Base-by-base conservation (phyloP, 768 basidiomycete genomes). In the Neoboletus subvelutipes region DNA sequence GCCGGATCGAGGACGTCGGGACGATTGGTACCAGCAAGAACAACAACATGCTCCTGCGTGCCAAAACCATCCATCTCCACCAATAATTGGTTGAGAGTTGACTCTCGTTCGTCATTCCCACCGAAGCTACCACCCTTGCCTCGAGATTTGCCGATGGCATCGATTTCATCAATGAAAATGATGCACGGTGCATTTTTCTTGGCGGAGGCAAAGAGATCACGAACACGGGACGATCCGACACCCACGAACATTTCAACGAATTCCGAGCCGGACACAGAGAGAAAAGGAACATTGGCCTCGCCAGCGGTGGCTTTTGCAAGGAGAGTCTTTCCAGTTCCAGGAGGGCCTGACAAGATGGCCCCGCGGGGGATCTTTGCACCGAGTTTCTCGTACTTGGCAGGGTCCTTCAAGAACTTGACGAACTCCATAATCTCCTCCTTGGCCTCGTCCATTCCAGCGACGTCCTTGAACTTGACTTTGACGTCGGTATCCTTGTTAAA, bases 341-440 rank as follows among this genome's bases (percentile, higher is more conserved):
- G 97, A 57, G 94, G 94, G 34, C 94, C 94, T 39, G 94, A 96
- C 45, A 97, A 79, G 72, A 97, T 94, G 34, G 94, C 94, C 52
- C 94, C 94, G 39, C 94, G 89, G 50, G 94, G 94, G 61, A 98
- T 98, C 78, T 98, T 98, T 57, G 97, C 97, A 57, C 97, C 97
- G 40, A 99, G 83, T 63, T 87, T 92, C 76, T 98, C 92, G 77
- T 97, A 99, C 71, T 88, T 90, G 31, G 85, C 76, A 13, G 97
- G 97, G 55, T 98, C 90, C 77, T 98, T 98, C 68, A 99, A 79
- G 79, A 99, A 98, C 66, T 97, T 95, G 71, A 99, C 97, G 64
- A 98, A 99, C 72, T 99, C 97, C 92, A 98, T 96, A 65, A 99
- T 96, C 77, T 99, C 97, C 78, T 95, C 92, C 79, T 99, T 99